phyloP scores from a whole-genome alignment of 257 asterid genomes.

The Lavandula angustifolia region DNA sequence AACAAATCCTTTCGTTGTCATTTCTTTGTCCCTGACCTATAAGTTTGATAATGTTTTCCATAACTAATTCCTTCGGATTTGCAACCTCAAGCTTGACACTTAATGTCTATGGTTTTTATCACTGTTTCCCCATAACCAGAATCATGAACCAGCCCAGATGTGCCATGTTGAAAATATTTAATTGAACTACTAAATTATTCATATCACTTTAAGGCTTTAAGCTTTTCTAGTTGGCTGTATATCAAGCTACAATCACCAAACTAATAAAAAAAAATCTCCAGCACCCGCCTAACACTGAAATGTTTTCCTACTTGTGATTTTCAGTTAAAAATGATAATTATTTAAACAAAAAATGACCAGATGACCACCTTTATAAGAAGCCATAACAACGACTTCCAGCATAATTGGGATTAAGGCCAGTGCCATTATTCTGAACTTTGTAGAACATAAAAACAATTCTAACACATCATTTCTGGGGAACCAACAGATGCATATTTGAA shows the following conservation, averaged over 20 bases:
- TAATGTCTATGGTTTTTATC: too few species aligned
- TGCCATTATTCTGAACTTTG: not conserved
- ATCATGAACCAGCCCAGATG: not conserved
- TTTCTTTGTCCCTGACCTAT: too few species aligned
- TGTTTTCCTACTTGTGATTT: constrained; percentile 3
- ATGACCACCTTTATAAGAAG: not conserved
- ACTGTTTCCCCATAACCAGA: too few species aligned
- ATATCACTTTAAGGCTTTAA: too few species aligned
- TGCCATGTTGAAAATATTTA: not conserved
- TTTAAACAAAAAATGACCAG: constrained; percentile 18
- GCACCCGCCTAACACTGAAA: constrained; percentile 1
- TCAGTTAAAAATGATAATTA: not conserved
- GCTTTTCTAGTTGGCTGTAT: too few species aligned
- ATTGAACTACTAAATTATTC: too few species aligned
- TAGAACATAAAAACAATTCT: constrained; percentile 1
- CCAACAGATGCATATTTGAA: not conserved
- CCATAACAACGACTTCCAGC: not conserved
- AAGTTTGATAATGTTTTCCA: too few species aligned
- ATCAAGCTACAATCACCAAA: too few species aligned
- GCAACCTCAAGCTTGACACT: too few species aligned
- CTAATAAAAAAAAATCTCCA: not conserved
- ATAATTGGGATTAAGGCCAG: not conserved
- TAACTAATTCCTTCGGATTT: too few species aligned
- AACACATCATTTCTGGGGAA: constrained; percentile 10
- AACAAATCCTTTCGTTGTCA: not conserved